These are phyloP conservation scores for Clitoria ternatea DNA, from an alignment of 306 rosid species.

Conservation along the genomic window DNA sequence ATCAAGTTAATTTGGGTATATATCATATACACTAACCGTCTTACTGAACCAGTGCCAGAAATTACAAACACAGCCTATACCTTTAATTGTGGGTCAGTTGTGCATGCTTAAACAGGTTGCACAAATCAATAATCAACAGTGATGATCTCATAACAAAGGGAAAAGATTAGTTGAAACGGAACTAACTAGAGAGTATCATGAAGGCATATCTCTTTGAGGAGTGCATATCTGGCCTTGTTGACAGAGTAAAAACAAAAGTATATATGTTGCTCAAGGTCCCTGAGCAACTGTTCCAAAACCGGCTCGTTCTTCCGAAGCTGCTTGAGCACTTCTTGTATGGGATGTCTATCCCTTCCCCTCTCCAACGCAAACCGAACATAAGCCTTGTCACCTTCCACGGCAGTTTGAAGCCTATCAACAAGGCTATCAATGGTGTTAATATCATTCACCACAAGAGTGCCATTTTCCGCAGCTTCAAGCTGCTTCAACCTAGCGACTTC, in stretches of 20 bases:
- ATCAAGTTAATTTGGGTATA: background rate
- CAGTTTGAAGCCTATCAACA: conserved; percentile 39
- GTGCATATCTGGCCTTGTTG: conserved; percentile 52
- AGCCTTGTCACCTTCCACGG: conserved; percentile 49
- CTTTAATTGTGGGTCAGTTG: background rate
- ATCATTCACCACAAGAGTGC: conserved; percentile 40
- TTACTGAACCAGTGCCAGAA: background rate
- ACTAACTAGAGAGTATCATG: conserved; percentile 29
- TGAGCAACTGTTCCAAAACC: conserved; percentile 35
- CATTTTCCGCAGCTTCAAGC: conserved; percentile 57
- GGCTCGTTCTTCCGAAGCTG: conserved; percentile 41
- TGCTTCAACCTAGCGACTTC: conserved; percentile 43
- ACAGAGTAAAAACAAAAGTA: conserved; percentile 44
- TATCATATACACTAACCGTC: no score
- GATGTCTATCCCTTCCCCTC: conserved; percentile 46
- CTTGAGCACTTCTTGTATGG: conserved; percentile 59
- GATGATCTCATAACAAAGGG: background rate
- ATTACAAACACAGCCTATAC: background rate
- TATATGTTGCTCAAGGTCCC: conserved; percentile 53
- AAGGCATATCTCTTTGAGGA: conserved; percentile 39
- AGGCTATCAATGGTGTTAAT: conserved; percentile 58
- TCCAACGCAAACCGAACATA: conserved; percentile 45
- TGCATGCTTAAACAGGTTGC: conserved; percentile 14
- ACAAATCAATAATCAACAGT: conserved; percentile 2
- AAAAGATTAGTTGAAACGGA: background rate